Evolutionary conservation across 1,284 basidiomycete species (phyloP).

Genomic region (Irpex sp.): DNA sequence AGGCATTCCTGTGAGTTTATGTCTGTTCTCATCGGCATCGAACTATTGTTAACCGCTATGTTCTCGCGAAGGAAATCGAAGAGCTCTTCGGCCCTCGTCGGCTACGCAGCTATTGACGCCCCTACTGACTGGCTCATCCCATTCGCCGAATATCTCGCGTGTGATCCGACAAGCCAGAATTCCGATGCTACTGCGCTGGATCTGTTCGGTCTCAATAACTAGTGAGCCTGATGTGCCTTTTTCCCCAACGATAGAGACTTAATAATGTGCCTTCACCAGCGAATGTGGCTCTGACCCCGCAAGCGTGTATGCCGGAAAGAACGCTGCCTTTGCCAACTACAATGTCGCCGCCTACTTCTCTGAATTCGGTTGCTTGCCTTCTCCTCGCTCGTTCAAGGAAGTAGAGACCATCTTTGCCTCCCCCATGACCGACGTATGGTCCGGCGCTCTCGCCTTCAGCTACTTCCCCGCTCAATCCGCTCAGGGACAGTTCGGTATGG

Average conservation of each 20-base stretch:
- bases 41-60: constrained; percentile 8
- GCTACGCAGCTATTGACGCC: constrained; percentile 86
- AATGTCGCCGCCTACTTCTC: constrained; percentile 88
- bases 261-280: constrained; percentile 31
- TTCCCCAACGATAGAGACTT: constrained; percentile 8
- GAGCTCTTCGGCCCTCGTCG: constrained; percentile 67
- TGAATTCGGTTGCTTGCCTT: constrained; percentile 75
- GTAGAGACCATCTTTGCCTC: constrained; percentile 68
- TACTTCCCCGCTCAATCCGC: constrained; percentile 74
- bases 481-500: constrained; percentile 80
- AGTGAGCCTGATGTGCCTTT: constrained; percentile 41
- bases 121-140: constrained; percentile 60
- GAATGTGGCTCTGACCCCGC: constrained; percentile 76
- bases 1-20: constrained; percentile 70
- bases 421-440: constrained; percentile 78
- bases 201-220: constrained; percentile 80
- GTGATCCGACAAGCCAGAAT: constrained; percentile 54
- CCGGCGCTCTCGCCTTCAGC: constrained; percentile 86
- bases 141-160: constrained; percentile 80
- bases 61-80: constrained; percentile 53
- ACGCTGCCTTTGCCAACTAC: constrained; percentile 57
- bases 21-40: background rate
- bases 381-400: constrained; percentile 80
- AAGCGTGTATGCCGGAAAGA: constrained; percentile 49
- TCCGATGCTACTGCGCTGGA: constrained; percentile 72